Percentiles rank a stretch among this genome's conserved stretches.
phyloP scores from a whole-genome alignment of 2,329 filamentous ascomycete species.

The Plectosphaerella cucumerina region DNA sequence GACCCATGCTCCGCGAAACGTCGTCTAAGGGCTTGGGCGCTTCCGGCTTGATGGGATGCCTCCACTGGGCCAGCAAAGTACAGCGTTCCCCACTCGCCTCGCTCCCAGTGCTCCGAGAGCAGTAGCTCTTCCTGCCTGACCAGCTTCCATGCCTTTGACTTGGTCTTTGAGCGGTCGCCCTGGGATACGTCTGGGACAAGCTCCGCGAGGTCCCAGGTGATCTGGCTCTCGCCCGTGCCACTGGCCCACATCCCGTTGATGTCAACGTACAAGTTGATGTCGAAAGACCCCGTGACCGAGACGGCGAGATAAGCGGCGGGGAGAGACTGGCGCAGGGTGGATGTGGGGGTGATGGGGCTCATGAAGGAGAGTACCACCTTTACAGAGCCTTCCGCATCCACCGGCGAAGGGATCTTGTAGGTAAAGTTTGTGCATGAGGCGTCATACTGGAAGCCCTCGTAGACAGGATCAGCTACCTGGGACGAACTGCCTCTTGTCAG shows the following conservation, averaged over 20 bases:
- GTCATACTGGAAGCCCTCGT: slow-evolving; percentile 41
- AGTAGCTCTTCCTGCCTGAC: slow-evolving; percentile 57
- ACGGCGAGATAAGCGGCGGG: slow-evolving; percentile 79
- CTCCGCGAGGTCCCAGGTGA: slow-evolving; percentile 64
- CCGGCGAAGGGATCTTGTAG: slow-evolving; percentile 32
- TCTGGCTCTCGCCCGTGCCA: slow-evolving; percentile 63
- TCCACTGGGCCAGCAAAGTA: slow-evolving; percentile 70
- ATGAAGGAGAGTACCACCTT: slow-evolving; percentile 52
- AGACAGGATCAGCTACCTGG: slow-evolving; percentile 35
- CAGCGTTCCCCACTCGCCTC: slow-evolving; percentile 78
- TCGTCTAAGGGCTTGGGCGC: slow-evolving; percentile 60
- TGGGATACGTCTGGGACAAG: slow-evolving; percentile 25
- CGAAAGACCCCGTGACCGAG: slow-evolving; percentile 61
- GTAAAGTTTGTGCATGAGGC: slow-evolving; percentile 46
- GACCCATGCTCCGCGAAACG: slow-evolving; percentile 65
- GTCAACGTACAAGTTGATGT: slow-evolving; percentile 63
- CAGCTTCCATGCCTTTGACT: slow-evolving; percentile 64
- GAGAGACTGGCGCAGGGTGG: slow-evolving; percentile 73
- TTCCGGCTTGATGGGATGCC: slow-evolving; percentile 66
- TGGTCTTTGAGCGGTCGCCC: slow-evolving; percentile 20
- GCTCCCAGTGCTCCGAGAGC: slow-evolving; percentile 71
- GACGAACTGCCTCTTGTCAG: slow-evolving; percentile 21
- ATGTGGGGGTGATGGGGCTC: slow-evolving; percentile 77
- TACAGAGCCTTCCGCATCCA: slow-evolving; percentile 19
- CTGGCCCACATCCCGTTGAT: slow-evolving; percentile 79